Evolutionary conservation across 352 stramenopile species (phyloP), one percentile per base, ranked within the genome.

Genomic region (Phytophthora europaea): DNA sequence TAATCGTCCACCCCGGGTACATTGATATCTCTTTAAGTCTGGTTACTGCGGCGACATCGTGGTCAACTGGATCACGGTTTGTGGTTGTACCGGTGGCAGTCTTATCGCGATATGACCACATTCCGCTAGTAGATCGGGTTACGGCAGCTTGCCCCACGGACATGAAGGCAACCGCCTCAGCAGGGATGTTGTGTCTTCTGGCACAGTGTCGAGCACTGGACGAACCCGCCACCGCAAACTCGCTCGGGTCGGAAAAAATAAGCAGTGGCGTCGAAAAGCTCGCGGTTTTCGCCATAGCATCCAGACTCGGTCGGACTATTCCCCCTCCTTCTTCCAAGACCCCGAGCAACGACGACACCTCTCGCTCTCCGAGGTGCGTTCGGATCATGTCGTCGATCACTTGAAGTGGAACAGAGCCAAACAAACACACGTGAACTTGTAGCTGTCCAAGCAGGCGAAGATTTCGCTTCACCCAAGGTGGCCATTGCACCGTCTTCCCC

Each of bases 351-450:
- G 48, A 36, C n/a, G 45, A n/a, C 16, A 73, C 38, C n/a, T 73
- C 50, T 18, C 56, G 18, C 1, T 74, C 36, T 48, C 76, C 79
- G 5, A 86, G 38, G 33, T 81, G 56, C 10, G 20, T 64, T 20
- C n/a, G 28, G 33, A 83, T 76, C 31, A 83, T 61, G 8, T 76
- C 61, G 23, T 86, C 61, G 6, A 82, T 31, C 8, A 73, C 48
- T 2, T n/a, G 28, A 66, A 51, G 26, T 0, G 76, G 67, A 20
- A 84, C 22, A 2, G 15, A 72, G 7, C 63, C 60, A 45, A 84
- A 86, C 9, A 86, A 52, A 16, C 71, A 73, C 6, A 79, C 12
- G 47, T 84, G 75, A 15, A 86, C 31, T 50, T 80, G 40, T 53
- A 86, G 62, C 4, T 78, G 67, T 33, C 75, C 74, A 33, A 86